Conservation (phyloP, 2,329 filamentous ascomycete species). For the Neurospora sp. region DNA sequence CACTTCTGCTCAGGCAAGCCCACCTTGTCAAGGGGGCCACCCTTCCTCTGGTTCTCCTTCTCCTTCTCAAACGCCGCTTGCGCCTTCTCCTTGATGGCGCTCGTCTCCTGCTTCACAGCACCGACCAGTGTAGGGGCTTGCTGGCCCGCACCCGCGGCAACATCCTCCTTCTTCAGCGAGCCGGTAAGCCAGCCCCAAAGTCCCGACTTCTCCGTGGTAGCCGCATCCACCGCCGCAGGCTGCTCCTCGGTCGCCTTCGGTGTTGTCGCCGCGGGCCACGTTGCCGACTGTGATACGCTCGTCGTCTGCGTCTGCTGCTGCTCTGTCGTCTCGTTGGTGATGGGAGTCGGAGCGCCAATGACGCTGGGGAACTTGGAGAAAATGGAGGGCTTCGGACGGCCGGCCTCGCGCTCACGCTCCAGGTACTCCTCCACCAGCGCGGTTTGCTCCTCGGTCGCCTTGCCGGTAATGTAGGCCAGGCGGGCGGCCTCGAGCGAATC, state of each 20-base stretch:
- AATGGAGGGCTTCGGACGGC: constrained; percentile 20
- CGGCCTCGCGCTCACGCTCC: constrained; percentile 31
- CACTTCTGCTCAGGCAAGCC: constrained; percentile 25
- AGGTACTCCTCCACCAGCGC: constrained; percentile 47
- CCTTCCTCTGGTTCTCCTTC: constrained; percentile 38
- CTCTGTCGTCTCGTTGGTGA: constrained; percentile 16
- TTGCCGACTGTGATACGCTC: not conserved
- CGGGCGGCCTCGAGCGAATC: constrained; percentile 48
- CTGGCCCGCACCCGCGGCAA: constrained; percentile 16
- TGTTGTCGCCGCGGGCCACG: constrained; percentile 2
- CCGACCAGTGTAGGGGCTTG: constrained; percentile 22
- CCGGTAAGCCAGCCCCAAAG: constrained; percentile 28
- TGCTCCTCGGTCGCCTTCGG: constrained; percentile 4
- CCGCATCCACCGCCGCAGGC: not conserved
- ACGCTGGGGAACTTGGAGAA: constrained; percentile 39
- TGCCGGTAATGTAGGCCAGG: constrained; percentile 49
- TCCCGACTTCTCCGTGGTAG: constrained; percentile 9
- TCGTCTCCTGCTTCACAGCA: constrained; percentile 23
- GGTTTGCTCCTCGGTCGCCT: constrained; percentile 46
- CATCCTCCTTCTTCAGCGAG: constrained; percentile 25
- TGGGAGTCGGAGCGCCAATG: constrained; percentile 31
- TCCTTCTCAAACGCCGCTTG: constrained; percentile 37
- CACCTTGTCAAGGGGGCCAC: constrained; percentile 41
- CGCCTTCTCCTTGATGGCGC: constrained; percentile 28
- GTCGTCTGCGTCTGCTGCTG: not conserved